Conservation (phyloP, 495 filamentous ascomycete genomes). For the Daldinia childiae region DNA sequence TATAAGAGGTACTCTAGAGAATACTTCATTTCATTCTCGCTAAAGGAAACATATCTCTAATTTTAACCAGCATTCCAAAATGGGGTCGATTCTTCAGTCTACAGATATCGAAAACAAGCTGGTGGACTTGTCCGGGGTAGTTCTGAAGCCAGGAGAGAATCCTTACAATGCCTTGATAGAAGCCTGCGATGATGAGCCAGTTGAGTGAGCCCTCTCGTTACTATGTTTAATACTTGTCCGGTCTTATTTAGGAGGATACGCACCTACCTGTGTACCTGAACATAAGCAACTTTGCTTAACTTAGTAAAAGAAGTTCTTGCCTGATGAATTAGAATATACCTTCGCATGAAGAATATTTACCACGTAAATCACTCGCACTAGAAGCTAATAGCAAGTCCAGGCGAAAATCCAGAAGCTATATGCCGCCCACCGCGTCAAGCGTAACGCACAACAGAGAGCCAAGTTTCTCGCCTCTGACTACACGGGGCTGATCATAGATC, state of each 20-base stretch:
- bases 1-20: not conserved
- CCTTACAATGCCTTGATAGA: constrained; percentile 81
- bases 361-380: not conserved
- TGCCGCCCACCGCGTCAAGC: constrained; percentile 71
- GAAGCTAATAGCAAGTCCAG: constrained; percentile 54
- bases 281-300: not conserved
- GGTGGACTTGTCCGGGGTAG: constrained; percentile 65
- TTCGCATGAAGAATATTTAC: not conserved
- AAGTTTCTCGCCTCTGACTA: constrained; percentile 77
- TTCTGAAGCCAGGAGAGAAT: constrained; percentile 63
- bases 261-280: not conserved
- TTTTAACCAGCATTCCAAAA: constrained; percentile 23
- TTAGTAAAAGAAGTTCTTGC: not conserved
- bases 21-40: not conserved
- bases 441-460: constrained; percentile 74
- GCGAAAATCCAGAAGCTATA: constrained; percentile 76
- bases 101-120: constrained; percentile 63
- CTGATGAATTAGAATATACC: not conserved
- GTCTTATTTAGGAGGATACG: not conserved
- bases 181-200: constrained; percentile 66
- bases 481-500: constrained; percentile 75
- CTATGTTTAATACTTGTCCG: not conserved
- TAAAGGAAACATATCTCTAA: not conserved
- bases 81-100: constrained; percentile 50
- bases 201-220: constrained; percentile 50